phyloP scores from a whole-genome alignment of 768 basidiomycete species.

The Leccinum obscurum region DNA sequence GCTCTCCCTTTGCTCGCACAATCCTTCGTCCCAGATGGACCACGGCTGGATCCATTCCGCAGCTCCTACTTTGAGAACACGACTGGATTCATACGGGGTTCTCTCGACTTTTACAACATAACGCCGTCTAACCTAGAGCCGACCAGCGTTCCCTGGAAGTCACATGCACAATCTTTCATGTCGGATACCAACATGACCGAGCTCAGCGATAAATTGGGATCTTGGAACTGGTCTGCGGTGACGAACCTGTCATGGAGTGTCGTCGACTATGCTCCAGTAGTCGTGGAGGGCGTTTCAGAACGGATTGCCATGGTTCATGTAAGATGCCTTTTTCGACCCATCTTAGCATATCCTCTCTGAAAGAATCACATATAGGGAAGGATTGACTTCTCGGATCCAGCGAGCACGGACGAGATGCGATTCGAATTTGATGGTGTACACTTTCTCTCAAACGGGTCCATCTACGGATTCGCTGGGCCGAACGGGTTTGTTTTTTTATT shows the following conservation, averaged over 20 bases:
- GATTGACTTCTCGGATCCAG: conserved; percentile 60
- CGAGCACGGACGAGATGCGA: conserved; percentile 55
- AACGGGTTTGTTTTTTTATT: conserved; percentile 44
- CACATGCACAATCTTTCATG: conserved; percentile 51
- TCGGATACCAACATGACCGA: conserved; percentile 50
- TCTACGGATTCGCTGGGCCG: conserved; percentile 74
- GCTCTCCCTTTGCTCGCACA: conserved; percentile 49
- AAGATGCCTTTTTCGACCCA: conserved; percentile 28
- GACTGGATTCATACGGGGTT: conserved; percentile 76
- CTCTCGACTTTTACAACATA: conserved; percentile 63
- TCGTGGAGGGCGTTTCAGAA: conserved; percentile 39
- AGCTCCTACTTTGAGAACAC: conserved; percentile 73
- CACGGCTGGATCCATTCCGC: conserved; percentile 41
- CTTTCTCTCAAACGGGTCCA: conserved; percentile 67
- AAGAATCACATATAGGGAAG: conserved; percentile 50
- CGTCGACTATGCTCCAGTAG: conserved; percentile 53
- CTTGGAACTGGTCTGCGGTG: conserved; percentile 72
- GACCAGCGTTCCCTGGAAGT: conserved; percentile 45
- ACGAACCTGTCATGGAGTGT: conserved; percentile 66
- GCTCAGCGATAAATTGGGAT: conserved; percentile 46
- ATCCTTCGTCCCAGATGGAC: conserved; percentile 46
- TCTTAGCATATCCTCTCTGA: conserved; percentile 8
- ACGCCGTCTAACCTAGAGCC: conserved; percentile 46
- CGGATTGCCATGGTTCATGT: conserved; percentile 66
- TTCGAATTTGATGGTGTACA: conserved; percentile 80